phyloP scores from a whole-genome alignment of 2,329 filamentous ascomycete species.

The Sclerotinia spermophila region DNA sequence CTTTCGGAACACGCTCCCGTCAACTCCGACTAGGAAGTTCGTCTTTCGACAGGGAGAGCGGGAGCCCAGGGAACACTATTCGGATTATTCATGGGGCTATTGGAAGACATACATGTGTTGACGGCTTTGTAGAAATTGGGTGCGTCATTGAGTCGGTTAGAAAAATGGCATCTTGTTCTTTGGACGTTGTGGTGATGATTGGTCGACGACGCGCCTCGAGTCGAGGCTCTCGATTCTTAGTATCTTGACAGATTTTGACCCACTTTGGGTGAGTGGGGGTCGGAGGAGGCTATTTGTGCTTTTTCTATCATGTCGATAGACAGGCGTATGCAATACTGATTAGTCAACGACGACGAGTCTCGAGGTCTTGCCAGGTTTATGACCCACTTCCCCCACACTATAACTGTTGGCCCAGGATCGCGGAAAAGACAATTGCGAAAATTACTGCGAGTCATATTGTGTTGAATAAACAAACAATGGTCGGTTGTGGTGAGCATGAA shows the following conservation, averaged over 20 bases:
- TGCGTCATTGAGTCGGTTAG: neutral
- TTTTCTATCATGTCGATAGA: neutral
- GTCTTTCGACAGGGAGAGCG: neutral
- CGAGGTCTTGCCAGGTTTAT: neutral
- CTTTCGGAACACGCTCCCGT: neutral
- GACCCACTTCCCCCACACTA: neutral
- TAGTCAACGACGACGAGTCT: neutral
- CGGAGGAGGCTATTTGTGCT: neutral
- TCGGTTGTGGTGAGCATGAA: too few species aligned
- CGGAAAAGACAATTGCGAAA: neutral
- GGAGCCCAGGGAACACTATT: neutral
- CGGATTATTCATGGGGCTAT: neutral
- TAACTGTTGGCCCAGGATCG: neutral
- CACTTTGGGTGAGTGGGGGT: neutral
- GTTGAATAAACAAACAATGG: neutral
- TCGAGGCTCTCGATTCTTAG: too few species aligned
- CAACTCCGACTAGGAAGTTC: neutral
- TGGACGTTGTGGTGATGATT: neutral
- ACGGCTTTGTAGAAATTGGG: neutral
- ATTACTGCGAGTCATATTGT: neutral
- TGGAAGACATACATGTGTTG: neutral
- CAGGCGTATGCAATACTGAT: neutral
- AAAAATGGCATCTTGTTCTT: neutral
- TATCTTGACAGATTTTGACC: neutral
- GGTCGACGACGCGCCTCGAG: neutral